Conservation (phyloP, 345 rosid species). For the Eucalyptus sideroxylon region DNA sequence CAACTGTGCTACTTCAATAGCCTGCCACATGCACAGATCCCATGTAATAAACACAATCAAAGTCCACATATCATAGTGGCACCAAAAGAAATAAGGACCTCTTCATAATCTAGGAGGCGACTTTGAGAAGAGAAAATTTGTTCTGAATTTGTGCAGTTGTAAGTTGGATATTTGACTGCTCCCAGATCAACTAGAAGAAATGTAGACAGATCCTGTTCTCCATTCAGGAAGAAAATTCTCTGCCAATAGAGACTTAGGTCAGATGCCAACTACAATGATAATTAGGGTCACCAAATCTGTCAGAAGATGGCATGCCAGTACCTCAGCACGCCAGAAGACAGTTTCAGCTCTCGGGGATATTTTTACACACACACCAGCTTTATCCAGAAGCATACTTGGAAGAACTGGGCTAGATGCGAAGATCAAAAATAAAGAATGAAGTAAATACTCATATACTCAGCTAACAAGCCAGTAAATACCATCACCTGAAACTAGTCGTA, state of each 20-base stretch:
- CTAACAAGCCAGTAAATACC: neutral
- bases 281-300: neutral
- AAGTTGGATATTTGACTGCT: conserved; percentile 65
- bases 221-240: conserved; percentile 93
- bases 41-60: neutral
- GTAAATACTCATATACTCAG: neutral
- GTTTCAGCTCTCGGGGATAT: conserved; percentile 49
- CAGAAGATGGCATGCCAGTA: conserved; percentile 1
- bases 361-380: conserved; percentile 44
- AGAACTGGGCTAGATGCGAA: conserved; percentile 35
- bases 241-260: conserved; percentile 11
- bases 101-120: conserved; percentile 76
- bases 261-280: neutral
- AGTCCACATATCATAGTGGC: neutral
- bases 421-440: neutral
- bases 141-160: conserved; percentile 49
- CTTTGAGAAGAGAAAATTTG: conserved; percentile 37
- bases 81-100: conserved; percentile 38
- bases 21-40: conserved; percentile 26
- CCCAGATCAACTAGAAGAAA: conserved; percentile 85
- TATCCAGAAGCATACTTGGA: conserved; percentile 35
- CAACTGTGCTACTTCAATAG: conserved; percentile 82
- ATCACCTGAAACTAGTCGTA: conserved; percentile 1
- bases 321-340: conserved; percentile 89
- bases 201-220: conserved; percentile 74